These are phyloP conservation scores for Mortierella sp. DNA, from an alignment of 371 early-diverging fungal genomes.

Conservation along the genomic window DNA sequence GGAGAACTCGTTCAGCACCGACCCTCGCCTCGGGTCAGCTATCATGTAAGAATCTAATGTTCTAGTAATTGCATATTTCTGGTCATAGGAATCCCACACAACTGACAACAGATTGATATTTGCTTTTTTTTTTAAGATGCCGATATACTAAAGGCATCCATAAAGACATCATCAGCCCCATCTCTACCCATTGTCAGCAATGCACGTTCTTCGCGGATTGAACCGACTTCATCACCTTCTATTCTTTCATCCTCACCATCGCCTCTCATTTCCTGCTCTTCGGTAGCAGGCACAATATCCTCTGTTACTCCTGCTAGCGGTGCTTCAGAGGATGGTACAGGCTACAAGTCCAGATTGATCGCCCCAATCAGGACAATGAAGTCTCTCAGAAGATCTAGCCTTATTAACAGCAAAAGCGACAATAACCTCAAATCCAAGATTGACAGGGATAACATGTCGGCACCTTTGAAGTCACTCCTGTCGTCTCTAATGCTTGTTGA, in stretches of 20 bases:
- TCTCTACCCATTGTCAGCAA: constrained; percentile 4
- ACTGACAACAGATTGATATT: not conserved
- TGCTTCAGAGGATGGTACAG: constrained; percentile 19
- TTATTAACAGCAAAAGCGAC: constrained; percentile 45
- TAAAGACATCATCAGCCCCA: constrained; percentile 37
- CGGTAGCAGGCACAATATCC: constrained; percentile 37
- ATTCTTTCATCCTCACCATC: constrained; percentile 31
- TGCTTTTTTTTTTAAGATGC: constrained; percentile 25
- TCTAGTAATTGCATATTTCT: too few species aligned
- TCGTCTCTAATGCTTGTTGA: constrained; percentile 1
- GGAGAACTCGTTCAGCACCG: constrained; percentile 46
- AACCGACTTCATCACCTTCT: constrained; percentile 5
- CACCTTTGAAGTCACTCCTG: constrained; percentile 22
- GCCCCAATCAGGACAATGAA: constrained; percentile 37
- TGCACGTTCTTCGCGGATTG: constrained; percentile 3
- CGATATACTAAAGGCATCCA: constrained; percentile 46
- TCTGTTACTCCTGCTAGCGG: constrained; percentile 36
- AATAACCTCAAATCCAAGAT: constrained; percentile 31
- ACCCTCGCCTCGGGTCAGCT: constrained; percentile 37
- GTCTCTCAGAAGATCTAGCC: constrained; percentile 25
- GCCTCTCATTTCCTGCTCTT: constrained; percentile 20
- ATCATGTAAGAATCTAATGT: constrained; percentile 35
- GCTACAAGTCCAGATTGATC: constrained; percentile 1
- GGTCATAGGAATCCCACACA: not conserved
- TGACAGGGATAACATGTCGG: constrained; percentile 27